A percentile compares a stretch with the other conserved stretches of the same genome.
Evolutionary conservation across 305 asterid species (phyloP).

Genomic region (Plantago lanceolata): DNA sequence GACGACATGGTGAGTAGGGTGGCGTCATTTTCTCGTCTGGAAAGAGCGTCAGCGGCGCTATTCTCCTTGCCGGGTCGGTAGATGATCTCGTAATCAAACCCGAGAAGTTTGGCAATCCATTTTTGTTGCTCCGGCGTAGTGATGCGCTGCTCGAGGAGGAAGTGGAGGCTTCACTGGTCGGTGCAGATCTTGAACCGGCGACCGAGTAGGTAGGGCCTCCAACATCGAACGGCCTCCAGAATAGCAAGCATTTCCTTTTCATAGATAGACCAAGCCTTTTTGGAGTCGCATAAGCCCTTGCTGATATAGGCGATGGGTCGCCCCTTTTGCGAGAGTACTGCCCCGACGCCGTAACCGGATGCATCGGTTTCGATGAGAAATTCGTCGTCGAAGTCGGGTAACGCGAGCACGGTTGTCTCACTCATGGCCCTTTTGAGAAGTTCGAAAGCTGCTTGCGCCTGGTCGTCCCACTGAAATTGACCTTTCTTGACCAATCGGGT

Average conservation of each 20-base stretch:
- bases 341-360: not conserved
- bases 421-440: not conserved
- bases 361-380: slow-evolving; percentile 5
- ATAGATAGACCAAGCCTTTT: not conserved
- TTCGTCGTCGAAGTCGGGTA: not conserved
- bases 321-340: not conserved
- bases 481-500: not conserved
- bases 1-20: not conserved
- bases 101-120: not conserved
- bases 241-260: slow-evolving; percentile 1
- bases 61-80: not conserved
- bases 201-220: not conserved
- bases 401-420: not conserved
- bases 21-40: not conserved
- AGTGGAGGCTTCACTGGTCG: not conserved
- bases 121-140: too few species aligned
- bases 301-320: not conserved
- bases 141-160: not conserved
- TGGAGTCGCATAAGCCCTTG: not conserved
- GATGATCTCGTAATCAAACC: not conserved
- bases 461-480: not conserved
- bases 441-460: not conserved
- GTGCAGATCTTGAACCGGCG: not conserved
- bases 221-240: not conserved
- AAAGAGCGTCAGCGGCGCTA: not conserved